Evolutionary conservation across 345 rosid genomes (phyloP), one percentile per base, ranked within the genome.

Genomic region (Dipteronia dyeriana): DNA sequence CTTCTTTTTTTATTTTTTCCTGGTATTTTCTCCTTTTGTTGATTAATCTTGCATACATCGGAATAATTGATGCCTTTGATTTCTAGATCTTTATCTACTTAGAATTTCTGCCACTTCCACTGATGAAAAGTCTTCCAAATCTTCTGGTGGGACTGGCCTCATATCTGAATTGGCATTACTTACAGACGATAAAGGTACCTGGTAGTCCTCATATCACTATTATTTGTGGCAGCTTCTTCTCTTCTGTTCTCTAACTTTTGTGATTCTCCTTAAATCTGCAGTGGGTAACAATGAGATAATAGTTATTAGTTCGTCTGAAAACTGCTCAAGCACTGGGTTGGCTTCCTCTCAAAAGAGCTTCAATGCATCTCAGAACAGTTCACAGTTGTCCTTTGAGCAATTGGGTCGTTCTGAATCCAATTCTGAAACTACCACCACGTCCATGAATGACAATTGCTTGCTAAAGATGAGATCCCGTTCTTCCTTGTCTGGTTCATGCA

Each of bases 181-280:
- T 76, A 75, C 83, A 43, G 90, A 83, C 66, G 3, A 64, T 78
- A 84, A 77, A 87, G 97, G 98, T 94, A 83, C n/a, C 53, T 26
- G 63, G 19, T 82, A 16, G 72, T 75, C 62, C 61, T 74, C 19
- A 43, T 64, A 70, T 75, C 69, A 61, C 66, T 62, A 66, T 9
- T 71, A 34, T 45, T 73, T 69, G 73, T 79, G 62, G 53, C 16
- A 12, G 65, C 71, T 60, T 54, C 54, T 17, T 57, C 61, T 56
- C 47, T n/a, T 56, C 64, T 59, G 56, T 67, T 60, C 31, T 76
- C 68, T 47, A 74, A 71, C 47, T 39, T 72, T 31, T 78, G 57
- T 77, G 68, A 43, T 77, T 51, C 61, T 61, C 47, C 11, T 70
- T 77, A 54, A 81, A 77, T 81, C 82, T 85, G 86, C 88, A 91